Percentiles rank a stretch among this genome's conserved stretches.
Conservation (phyloP, 139 green algal genomes). For the Closterium sp. region DNA sequence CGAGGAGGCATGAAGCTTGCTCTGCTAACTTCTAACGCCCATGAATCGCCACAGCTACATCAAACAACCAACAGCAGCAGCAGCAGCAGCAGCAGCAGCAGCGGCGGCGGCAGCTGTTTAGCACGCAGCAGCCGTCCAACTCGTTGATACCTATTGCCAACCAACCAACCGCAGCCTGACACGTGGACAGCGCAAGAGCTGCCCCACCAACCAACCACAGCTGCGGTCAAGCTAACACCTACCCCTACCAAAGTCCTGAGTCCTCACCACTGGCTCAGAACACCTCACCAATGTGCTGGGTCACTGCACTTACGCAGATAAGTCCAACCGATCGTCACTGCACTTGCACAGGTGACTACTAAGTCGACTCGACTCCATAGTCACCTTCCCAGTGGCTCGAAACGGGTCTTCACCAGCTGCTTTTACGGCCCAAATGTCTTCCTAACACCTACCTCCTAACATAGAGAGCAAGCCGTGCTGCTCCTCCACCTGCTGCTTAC, state of each 20-base stretch:
- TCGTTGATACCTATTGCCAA: neutral
- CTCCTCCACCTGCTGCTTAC: neutral
- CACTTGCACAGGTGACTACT: no score
- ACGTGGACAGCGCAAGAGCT: neutral
- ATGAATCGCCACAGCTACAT: neutral
- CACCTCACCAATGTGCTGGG: no score
- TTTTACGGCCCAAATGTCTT: neutral
- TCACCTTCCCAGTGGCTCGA: no score
- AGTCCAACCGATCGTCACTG: no score
- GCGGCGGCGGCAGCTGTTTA: neutral
- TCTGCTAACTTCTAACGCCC: neutral
- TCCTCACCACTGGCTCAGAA: no score
- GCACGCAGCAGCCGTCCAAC: neutral
- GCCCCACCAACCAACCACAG: no score
- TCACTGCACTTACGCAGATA: no score
- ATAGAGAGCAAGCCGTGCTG: neutral
- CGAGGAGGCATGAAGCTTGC: neutral
- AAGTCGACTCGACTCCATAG: no score
- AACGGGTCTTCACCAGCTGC: neutral
- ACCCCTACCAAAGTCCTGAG: neutral
- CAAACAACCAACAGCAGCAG: neutral
- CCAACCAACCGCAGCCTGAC: neutral
- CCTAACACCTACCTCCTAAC: neutral
- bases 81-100: neutral
- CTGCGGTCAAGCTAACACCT: neutral